Percentiles rank a stretch among this genome's conserved stretches.
phyloP scores from a whole-genome alignment of 768 basidiomycete genomes.

The Pleurotus ostreatus region DNA sequence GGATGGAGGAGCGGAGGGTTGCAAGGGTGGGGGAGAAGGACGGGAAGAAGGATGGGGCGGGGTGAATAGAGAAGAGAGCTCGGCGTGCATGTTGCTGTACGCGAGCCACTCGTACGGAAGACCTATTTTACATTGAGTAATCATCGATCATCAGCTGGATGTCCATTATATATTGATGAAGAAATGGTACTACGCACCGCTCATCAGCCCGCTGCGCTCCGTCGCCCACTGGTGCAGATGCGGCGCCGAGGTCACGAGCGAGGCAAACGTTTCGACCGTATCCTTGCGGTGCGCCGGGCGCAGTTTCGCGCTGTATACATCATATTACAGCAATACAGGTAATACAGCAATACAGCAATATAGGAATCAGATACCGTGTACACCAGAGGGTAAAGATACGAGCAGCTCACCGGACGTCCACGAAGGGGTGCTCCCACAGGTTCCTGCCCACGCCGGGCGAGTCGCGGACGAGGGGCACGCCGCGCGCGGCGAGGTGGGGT shows the following conservation, averaged over 20 bases:
- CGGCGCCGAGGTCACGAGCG: neutral
- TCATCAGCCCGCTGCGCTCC: neutral
- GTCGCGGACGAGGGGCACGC: neutral
- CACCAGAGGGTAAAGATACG: neutral
- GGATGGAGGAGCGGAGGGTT: neutral
- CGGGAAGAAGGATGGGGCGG: neutral
- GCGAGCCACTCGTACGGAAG: constrained; percentile 5
- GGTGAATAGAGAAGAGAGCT: neutral
- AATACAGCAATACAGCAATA: too few species aligned
- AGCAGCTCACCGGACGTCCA: constrained; percentile 1
- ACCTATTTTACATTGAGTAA: too few species aligned
- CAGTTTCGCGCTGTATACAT: neutral
- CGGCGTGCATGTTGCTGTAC: constrained; percentile 5
- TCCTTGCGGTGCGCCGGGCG: neutral
- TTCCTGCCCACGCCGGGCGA: constrained; percentile 1
- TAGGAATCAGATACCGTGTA: neutral
- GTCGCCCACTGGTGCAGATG: constrained; percentile 6
- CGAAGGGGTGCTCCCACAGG: constrained; percentile 5
- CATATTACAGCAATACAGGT: too few species aligned
- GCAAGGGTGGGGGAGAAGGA: neutral
- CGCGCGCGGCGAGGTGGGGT: neutral
- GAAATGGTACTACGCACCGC: neutral
- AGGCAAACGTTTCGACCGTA: constrained; percentile 7
- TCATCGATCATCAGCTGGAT: too few species aligned
- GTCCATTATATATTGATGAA: too few species aligned